Evolutionary conservation across 495 filamentous ascomycete species (phyloP).

Genomic region (Aspergillus incahuasiensis): DNA sequence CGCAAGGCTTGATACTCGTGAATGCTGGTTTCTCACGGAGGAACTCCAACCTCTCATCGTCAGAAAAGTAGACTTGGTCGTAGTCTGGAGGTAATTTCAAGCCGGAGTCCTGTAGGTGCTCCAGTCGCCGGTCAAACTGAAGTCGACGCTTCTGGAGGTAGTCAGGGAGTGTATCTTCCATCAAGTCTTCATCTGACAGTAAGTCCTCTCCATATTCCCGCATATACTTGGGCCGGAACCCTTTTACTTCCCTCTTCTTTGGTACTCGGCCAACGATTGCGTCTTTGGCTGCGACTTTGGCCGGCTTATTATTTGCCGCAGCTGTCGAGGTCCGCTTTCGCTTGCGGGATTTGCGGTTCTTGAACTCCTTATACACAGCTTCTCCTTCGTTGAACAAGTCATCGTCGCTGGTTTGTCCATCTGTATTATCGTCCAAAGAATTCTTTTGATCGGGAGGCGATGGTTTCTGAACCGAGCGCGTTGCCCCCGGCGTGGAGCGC

Average conservation of each 20-base stretch:
- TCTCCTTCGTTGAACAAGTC: conserved; percentile 45
- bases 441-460: conserved; percentile 15
- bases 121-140: conserved; percentile 49
- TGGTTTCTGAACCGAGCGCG: neutral
- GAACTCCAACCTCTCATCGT: conserved; percentile 63
- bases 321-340: conserved; percentile 48
- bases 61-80: conserved; percentile 79
- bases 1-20: conserved; percentile 53
- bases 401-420: conserved; percentile 30
- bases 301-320: conserved; percentile 41
- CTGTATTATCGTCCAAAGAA: conserved; percentile 15
- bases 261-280: conserved; percentile 29
- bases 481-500: neutral
- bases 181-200: conserved; percentile 50
- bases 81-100: conserved; percentile 77
- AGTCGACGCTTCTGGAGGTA: conserved; percentile 51
- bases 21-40: conserved; percentile 69
- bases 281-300: conserved; percentile 22
- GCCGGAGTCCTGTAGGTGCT: conserved; percentile 59
- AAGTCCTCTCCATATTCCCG: conserved; percentile 38
- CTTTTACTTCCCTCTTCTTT: conserved; percentile 15
- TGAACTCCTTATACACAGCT: conserved; percentile 54
- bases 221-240: conserved; percentile 14
- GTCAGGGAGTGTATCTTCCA: conserved; percentile 54
- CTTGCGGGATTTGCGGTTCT: conserved; percentile 52